phyloP scores from a whole-genome alignment of 1,139 yeast species.

The Pichia sp. region DNA sequence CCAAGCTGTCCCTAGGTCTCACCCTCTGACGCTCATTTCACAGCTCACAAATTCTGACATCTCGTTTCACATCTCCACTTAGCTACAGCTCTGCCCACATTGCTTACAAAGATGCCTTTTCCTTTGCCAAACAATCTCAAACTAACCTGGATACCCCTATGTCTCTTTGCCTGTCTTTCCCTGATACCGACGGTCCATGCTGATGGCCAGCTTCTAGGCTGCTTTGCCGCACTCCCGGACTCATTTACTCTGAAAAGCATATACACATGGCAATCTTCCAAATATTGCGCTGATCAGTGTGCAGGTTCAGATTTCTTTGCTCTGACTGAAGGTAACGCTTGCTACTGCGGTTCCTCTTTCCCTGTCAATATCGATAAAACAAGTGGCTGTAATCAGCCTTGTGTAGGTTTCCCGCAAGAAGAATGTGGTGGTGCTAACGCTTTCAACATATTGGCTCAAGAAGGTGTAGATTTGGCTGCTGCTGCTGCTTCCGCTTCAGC shows the following conservation, averaged over 20 bases:
- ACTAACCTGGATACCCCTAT: background rate
- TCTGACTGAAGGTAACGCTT: constrained; percentile 44
- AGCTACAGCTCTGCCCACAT: background rate
- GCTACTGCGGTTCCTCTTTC: constrained; percentile 55
- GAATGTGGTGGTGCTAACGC: constrained; percentile 40
- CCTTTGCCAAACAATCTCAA: too few relatives aligned
- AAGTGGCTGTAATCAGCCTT: constrained; percentile 30
- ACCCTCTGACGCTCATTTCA: too few relatives aligned
- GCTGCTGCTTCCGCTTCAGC: constrained; percentile 22
- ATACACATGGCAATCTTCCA: constrained; percentile 43
- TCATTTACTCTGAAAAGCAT: constrained; percentile 33
- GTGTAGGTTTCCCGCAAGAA: constrained; percentile 32
- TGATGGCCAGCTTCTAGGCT: constrained; percentile 24
- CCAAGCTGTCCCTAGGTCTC: too few relatives aligned
- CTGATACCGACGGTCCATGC: constrained; percentile 1
- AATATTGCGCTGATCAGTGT: constrained; percentile 43
- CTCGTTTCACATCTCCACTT: too few relatives aligned
- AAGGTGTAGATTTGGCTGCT: constrained; percentile 24
- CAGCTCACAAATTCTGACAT: too few relatives aligned
- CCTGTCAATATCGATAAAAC: constrained; percentile 34
- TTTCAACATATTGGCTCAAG: constrained; percentile 28
- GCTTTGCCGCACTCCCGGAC: constrained; percentile 33
- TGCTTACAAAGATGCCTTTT: background rate
- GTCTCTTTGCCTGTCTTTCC: background rate
- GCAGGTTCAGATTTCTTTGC: constrained; percentile 51